phyloP scores from a whole-genome alignment of 305 asterid genomes.

The Fraxinus nigra region DNA sequence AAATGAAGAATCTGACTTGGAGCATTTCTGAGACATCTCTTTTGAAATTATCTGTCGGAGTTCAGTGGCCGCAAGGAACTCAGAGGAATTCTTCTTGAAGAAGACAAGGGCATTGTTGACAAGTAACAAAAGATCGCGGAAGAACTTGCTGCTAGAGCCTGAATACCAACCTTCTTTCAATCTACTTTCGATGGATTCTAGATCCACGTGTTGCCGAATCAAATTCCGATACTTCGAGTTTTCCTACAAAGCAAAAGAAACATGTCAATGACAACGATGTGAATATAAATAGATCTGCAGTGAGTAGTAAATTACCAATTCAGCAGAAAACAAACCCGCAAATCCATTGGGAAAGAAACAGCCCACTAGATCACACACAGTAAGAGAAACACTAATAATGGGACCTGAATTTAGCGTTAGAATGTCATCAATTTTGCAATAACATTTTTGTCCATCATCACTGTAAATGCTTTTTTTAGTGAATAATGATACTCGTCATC shows the following conservation, averaged over 20 bases:
- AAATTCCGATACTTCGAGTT: conserved; percentile 43
- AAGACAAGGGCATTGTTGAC: conserved; percentile 66
- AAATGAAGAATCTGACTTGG: conserved; percentile 49
- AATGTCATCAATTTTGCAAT: background rate
- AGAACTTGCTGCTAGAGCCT: conserved; percentile 47
- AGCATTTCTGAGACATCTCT: conserved; percentile 31
- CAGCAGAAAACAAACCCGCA: background rate
- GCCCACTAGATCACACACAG: background rate
- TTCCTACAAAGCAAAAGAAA: conserved; percentile 39
- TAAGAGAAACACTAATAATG: background rate
- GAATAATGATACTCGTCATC: background rate
- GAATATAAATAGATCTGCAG: background rate
- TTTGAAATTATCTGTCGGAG: conserved; percentile 41
- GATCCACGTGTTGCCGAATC: conserved; percentile 56
- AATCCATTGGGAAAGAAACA: background rate
- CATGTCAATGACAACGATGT: background rate
- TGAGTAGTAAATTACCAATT: background rate
- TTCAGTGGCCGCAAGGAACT: conserved; percentile 52
- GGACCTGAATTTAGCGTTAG: background rate
- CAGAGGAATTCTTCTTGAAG: conserved; percentile 45
- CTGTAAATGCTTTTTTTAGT: background rate
- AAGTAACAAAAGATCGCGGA: conserved; percentile 61
- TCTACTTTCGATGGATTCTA: conserved; percentile 47
- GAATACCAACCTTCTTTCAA: conserved; percentile 54
- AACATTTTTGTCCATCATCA: background rate